Percentiles rank a stretch among this genome's conserved stretches.
These are phyloP conservation scores for Pythium apleroticum DNA, from an alignment of 352 stramenopile genomes.

Conservation along the genomic window DNA sequence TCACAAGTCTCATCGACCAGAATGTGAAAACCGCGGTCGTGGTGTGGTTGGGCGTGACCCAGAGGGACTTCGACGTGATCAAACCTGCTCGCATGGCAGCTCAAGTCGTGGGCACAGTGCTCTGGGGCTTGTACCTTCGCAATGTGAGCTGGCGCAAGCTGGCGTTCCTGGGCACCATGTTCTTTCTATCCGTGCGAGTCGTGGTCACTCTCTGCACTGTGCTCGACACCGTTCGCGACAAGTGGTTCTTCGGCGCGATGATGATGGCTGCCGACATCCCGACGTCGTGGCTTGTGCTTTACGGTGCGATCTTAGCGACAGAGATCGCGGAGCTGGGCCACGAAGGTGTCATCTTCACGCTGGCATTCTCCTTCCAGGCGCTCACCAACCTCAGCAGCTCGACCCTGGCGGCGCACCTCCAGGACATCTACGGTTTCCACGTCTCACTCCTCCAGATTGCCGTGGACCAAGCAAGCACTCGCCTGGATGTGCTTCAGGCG, in stretches of 20 bases:
- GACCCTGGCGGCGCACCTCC: slow-evolving; percentile 25
- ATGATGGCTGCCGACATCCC: slow-evolving; percentile 32
- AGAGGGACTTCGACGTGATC: background rate
- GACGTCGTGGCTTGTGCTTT: slow-evolving; percentile 43
- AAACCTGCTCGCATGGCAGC: background rate
- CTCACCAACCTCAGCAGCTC: slow-evolving; percentile 29
- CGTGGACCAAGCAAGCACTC: background rate
- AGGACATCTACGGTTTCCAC: background rate
- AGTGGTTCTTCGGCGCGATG: slow-evolving; percentile 43
- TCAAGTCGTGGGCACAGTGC: too few relatives aligned
- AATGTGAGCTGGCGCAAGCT: too few relatives aligned
- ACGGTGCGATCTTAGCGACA: slow-evolving; percentile 36
- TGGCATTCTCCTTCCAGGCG: slow-evolving; percentile 48
- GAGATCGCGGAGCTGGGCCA: slow-evolving; percentile 50
- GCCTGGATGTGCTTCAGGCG: slow-evolving; percentile 3
- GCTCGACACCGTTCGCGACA: slow-evolving; percentile 19
- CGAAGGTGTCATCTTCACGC: slow-evolving; percentile 49
- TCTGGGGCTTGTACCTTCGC: too few relatives aligned
- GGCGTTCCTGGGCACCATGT: too few relatives aligned
- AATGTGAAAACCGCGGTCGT: slow-evolving; percentile 1
- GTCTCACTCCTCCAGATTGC: slow-evolving; percentile 1
- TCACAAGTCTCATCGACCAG: slow-evolving; percentile 9
- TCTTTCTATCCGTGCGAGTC: too few relatives aligned
- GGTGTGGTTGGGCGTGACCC: slow-evolving; percentile 2
- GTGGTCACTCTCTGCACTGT: too few relatives aligned